Base-by-base conservation (phyloP, 78 protist genomes). In the Dictyostelium brefeldianum region DNA sequence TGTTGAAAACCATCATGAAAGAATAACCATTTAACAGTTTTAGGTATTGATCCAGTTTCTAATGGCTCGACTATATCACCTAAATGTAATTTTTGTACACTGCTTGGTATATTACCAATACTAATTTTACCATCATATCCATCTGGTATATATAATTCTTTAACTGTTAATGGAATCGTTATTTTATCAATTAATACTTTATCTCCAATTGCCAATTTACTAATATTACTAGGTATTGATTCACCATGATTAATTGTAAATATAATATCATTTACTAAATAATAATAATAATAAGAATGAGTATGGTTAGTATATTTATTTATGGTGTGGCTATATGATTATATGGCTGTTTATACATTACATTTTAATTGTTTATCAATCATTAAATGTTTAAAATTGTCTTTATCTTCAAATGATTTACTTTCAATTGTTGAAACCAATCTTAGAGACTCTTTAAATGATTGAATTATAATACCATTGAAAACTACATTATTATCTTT, bases 281-380 rank as follows among this genome's bases (percentile, higher is more conserved):
- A n/a, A n/a, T n/a, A n/a, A n/a, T n/a, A n/a, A n/a, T n/a, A n/a
- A n/a, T n/a, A n/a, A n/a, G n/a, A n/a, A n/a, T n/a, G n/a, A n/a
- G n/a, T n/a, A n/a, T n/a, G n/a, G n/a, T n/a, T n/a, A n/a, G n/a
- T n/a, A n/a, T n/a, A n/a, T n/a, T n/a, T n/a, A n/a, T n/a, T n/a
- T n/a, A n/a, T n/a, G n/a, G n/a, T n/a, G n/a, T n/a, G n/a, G n/a
- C n/a, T n/a, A n/a, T n/a, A n/a, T n/a, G n/a, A n/a, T n/a, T n/a
- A n/a, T n/a, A n/a, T n/a, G n/a, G n/a, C n/a, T n/a, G n/a, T n/a
- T n/a, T n/a, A n/a, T n/a, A 51, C 10, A 51, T n/a, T 64, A 29
- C 73, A 29, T 29, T 64, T 64, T 14, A 64, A 64, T 64, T 64
- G 73, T 64, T 64, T 64, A 64, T 29, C 29, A 27, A 64, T 64